phyloP scores from a whole-genome alignment of 768 basidiomycete genomes.

The Russula vinacea region DNA sequence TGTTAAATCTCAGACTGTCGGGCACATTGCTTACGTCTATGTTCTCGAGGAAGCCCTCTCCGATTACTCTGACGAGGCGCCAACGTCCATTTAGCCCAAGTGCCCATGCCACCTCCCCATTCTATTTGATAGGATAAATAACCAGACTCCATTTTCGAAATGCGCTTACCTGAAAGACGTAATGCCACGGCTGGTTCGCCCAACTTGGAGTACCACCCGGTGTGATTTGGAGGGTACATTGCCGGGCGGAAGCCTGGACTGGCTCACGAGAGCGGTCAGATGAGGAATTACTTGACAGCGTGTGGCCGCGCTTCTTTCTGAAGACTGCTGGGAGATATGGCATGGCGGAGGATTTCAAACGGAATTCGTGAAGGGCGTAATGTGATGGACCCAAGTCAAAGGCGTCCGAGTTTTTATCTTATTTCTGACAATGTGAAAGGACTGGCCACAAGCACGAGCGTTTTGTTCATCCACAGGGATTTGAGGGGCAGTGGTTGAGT shows the following conservation, averaged over 20 bases:
- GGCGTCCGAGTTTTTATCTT: slow-evolving; percentile 11
- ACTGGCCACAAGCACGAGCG: slow-evolving; percentile 5
- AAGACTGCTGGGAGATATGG: slow-evolving; percentile 1
- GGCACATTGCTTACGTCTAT: slow-evolving; percentile 10
- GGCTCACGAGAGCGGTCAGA: background rate
- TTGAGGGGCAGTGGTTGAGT: background rate
- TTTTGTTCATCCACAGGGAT: slow-evolving; percentile 10
- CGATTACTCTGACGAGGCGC: slow-evolving; percentile 22
- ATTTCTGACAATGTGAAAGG: background rate
- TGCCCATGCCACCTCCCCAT: slow-evolving; percentile 21
- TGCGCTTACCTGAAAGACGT: slow-evolving; percentile 16
- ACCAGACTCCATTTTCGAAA: background rate
- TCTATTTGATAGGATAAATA: slow-evolving; percentile 5
- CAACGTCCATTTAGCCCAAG: slow-evolving; percentile 18
- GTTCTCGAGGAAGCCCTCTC: slow-evolving; percentile 16
- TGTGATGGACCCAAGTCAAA: background rate
- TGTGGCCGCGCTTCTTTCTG: slow-evolving; percentile 4
- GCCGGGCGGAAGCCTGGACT: background rate
- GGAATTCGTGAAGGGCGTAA: background rate
- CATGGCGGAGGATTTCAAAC: background rate
- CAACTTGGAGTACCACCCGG: slow-evolving; percentile 20
- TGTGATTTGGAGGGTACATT: slow-evolving; percentile 4
- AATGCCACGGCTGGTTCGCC: slow-evolving; percentile 24
- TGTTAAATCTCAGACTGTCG: background rate
- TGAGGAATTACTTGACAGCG: background rate